Conservation (phyloP, 371 early-diverging fungal species). For the Mycotypha africana region DNA sequence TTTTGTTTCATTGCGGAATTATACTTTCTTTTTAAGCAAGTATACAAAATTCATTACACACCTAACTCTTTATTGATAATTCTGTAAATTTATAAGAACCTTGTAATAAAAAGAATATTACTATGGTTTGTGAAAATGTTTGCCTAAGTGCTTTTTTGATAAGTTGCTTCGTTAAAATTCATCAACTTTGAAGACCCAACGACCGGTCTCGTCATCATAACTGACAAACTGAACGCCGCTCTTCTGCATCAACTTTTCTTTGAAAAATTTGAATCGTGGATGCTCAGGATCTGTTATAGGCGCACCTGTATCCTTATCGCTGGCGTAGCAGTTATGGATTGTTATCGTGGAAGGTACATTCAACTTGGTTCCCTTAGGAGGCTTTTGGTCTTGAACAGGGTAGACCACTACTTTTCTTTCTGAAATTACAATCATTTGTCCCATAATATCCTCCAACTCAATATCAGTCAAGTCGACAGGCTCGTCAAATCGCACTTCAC, state of each 20-base stretch:
- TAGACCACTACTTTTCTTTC: constrained; percentile 75
- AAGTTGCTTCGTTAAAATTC: constrained; percentile 62
- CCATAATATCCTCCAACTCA: constrained; percentile 72
- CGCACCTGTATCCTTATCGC: constrained; percentile 70
- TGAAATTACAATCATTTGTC: constrained; percentile 68
- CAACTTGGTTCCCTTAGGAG: constrained; percentile 78
- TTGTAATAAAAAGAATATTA: too few species aligned
- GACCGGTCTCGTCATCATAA: constrained; percentile 68
- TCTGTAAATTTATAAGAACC: too few species aligned
- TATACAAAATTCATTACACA: too few species aligned
- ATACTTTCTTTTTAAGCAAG: too few species aligned
- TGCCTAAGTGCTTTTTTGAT: too few species aligned
- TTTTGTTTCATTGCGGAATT: too few species aligned
- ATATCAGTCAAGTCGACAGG: constrained; percentile 78
- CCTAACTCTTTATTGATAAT: too few species aligned
- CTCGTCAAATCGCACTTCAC: constrained; percentile 69
- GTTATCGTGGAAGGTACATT: constrained; percentile 84
- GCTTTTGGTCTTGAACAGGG: constrained; percentile 72
- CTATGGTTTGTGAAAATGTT: too few species aligned
- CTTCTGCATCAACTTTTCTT: constrained; percentile 60
- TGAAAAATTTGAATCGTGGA: constrained; percentile 65
- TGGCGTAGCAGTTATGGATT: constrained; percentile 76
- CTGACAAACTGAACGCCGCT: constrained; percentile 73
- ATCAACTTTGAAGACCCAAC: constrained; percentile 86
- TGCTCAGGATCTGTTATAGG: constrained; percentile 63